These are phyloP conservation scores for Arbutus unedo DNA, from an alignment of 148 eudicot species.

Conservation along the genomic window DNA sequence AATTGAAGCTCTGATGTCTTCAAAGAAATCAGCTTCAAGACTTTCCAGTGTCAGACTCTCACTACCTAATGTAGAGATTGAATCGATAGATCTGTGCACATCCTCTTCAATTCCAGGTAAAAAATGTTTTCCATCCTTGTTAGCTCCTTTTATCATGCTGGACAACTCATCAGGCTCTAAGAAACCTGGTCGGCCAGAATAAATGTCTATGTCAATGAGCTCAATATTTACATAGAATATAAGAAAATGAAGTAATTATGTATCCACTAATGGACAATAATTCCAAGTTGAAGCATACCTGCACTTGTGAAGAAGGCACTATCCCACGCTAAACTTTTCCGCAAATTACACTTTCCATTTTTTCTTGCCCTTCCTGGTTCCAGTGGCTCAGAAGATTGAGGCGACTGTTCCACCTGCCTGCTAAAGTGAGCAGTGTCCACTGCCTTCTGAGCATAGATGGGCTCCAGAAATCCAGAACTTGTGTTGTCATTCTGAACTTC, in stretches of 20 bases:
- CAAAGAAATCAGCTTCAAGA: slow-evolving; percentile 79
- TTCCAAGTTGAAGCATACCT: slow-evolving; percentile 43
- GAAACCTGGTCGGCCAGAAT: slow-evolving; percentile 51
- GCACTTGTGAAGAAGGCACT: slow-evolving; percentile 85
- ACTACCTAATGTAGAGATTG: slow-evolving; percentile 72
- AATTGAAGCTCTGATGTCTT: slow-evolving; percentile 94
- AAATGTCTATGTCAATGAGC: slow-evolving; percentile 3
- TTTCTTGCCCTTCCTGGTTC: slow-evolving; percentile 38
- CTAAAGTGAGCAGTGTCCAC: slow-evolving; percentile 9
- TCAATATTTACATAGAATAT: neutral
- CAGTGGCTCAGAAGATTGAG: slow-evolving; percentile 35
- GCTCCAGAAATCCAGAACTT: slow-evolving; percentile 8
- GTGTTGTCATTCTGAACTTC: slow-evolving; percentile 10
- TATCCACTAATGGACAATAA: neutral
- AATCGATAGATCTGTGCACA: slow-evolving; percentile 67
- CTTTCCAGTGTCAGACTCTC: slow-evolving; percentile 68
- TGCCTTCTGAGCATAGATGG: slow-evolving; percentile 19
- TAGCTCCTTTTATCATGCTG: slow-evolving; percentile 67
- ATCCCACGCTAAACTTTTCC: slow-evolving; percentile 99
- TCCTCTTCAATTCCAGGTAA: slow-evolving; percentile 90
- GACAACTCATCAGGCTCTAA: slow-evolving; percentile 91
- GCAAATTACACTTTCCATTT: slow-evolving; percentile 61
- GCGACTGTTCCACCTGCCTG: slow-evolving; percentile 22
- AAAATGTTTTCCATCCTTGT: slow-evolving; percentile 29
- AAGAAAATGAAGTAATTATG: slow-evolving; percentile 8